Conservation (phyloP, 2,329 filamentous ascomycete species). For the Aureobasidium sp. region DNA sequence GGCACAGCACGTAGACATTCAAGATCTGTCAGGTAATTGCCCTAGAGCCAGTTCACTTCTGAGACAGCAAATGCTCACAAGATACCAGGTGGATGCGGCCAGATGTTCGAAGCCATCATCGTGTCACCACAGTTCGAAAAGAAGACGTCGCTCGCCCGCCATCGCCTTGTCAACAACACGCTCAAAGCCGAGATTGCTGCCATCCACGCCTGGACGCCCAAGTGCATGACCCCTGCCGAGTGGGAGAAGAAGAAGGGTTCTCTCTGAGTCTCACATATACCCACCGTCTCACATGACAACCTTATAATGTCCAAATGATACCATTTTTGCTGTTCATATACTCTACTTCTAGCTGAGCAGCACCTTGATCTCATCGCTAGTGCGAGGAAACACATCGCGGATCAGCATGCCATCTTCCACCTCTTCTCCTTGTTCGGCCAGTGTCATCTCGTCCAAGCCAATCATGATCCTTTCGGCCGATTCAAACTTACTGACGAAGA, state of each 20-base stretch:
- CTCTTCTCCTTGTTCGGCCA: constrained; percentile 27
- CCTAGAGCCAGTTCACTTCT: not conserved
- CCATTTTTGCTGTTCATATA: not conserved
- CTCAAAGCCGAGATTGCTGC: constrained; percentile 80
- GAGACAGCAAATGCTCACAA: not conserved
- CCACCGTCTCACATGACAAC: not conserved
- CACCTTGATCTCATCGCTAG: constrained; percentile 55
- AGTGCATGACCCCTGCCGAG: constrained; percentile 86
- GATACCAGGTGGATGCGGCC: constrained; percentile 56
- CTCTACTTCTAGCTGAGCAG: constrained; percentile 44
- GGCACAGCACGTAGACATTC: constrained; percentile 75
- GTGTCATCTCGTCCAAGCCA: constrained; percentile 47
- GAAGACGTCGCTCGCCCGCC: constrained; percentile 66
- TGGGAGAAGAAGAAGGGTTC: constrained; percentile 59
- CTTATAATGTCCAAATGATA: constrained; percentile 6
- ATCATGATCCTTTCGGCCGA: constrained; percentile 55
- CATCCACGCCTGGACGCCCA: constrained; percentile 93
- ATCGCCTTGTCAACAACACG: constrained; percentile 75
- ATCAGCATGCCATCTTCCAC: constrained; percentile 34
- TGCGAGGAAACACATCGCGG: constrained; percentile 54
- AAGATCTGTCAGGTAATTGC: constrained; percentile 79
- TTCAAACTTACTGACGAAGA: constrained; percentile 80
- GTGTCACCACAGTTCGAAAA: constrained; percentile 46
- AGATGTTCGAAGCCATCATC: constrained; percentile 62
- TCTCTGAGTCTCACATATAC: constrained; percentile 2